phyloP scores from a whole-genome alignment of 2,329 filamentous ascomycete genomes.

The Nakataea oryzae region DNA sequence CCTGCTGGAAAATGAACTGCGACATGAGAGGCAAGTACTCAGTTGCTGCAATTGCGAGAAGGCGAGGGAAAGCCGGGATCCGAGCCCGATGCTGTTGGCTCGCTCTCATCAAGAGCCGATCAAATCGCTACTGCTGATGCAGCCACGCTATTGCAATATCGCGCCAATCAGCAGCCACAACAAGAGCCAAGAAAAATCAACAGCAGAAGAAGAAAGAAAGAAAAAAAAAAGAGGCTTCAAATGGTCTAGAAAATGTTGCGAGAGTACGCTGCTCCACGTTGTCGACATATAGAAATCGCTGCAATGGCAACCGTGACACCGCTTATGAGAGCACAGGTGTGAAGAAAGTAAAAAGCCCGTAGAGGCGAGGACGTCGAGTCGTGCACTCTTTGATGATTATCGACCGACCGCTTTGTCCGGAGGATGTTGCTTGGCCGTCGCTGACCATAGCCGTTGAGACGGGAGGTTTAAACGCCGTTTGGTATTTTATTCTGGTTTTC shows the following conservation, averaged over 20 bases:
- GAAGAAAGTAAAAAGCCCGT: background rate
- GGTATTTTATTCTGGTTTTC: constrained; percentile 1
- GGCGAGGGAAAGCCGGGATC: no score
- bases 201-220: background rate
- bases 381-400: background rate
- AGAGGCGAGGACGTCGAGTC: background rate
- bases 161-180: no score
- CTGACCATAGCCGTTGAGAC: background rate
- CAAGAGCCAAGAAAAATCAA: background rate
- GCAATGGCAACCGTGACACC: background rate
- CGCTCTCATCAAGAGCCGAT: background rate
- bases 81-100: background rate
- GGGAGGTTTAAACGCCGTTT: background rate
- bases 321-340: background rate
- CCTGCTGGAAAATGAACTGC: background rate
- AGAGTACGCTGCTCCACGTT: background rate
- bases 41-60: no score
- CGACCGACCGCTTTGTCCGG: background rate
- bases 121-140: background rate
- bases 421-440: background rate
- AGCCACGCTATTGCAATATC: background rate
- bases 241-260: background rate
- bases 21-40: no score
- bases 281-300: background rate
- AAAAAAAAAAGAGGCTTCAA: background rate